phyloP scores from a whole-genome alignment of 345 rosid genomes.

The Mangifera indica region DNA sequence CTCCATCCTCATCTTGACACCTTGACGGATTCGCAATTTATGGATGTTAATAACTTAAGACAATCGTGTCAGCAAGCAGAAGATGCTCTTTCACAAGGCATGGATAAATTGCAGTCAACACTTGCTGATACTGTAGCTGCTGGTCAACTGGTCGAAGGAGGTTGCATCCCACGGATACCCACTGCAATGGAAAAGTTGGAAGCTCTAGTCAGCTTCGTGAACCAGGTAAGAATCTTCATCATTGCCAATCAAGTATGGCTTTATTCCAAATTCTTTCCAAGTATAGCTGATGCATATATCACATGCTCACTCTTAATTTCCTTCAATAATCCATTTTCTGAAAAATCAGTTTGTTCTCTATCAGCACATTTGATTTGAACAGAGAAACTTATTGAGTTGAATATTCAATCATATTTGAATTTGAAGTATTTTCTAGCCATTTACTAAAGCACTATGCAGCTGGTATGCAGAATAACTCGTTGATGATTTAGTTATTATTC shows the following conservation, averaged over 20 bases:
- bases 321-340: not conserved
- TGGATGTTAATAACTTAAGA: slow-evolving; percentile 46
- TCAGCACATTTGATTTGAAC: not conserved
- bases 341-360: not conserved
- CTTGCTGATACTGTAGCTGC: slow-evolving; percentile 68
- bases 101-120: slow-evolving; percentile 78
- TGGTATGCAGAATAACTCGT: not conserved
- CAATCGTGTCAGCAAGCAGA: slow-evolving; percentile 94
- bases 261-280: not conserved
- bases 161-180: slow-evolving; percentile 49
- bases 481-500: not conserved
- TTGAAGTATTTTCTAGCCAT: not conserved
- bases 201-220: slow-evolving; percentile 70
- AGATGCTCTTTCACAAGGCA: slow-evolving; percentile 92
- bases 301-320: not conserved
- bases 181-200: slow-evolving; percentile 75
- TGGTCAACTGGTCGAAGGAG: slow-evolving; percentile 57
- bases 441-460: not conserved
- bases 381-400: too few relatives aligned
- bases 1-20: slow-evolving; percentile 68
- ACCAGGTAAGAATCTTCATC: slow-evolving; percentile 50
- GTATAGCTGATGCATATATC: not conserved
- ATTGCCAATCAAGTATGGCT: slow-evolving; percentile 7
- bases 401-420: not conserved
- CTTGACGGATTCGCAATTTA: slow-evolving; percentile 57